These are phyloP conservation scores for Colletotrichum sojae DNA, from an alignment of 2,329 filamentous ascomycete species.

Conservation along the genomic window DNA sequence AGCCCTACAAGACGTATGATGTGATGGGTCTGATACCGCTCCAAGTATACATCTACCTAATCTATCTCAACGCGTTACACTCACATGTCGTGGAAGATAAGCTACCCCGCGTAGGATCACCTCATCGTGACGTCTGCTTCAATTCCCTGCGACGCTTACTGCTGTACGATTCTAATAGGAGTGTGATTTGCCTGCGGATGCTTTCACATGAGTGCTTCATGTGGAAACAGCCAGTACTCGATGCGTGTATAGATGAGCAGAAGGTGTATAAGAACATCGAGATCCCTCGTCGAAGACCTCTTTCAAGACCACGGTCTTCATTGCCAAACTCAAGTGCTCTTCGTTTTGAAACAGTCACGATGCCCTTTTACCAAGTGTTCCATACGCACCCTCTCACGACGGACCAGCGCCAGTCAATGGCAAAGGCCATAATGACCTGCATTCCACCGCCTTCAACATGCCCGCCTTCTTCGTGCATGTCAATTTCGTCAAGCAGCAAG, in stretches of 20 bases:
- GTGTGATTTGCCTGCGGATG: not conserved
- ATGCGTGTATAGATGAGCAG: too few species aligned
- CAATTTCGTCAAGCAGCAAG: constrained; percentile 8
- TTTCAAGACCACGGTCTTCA: too few species aligned
- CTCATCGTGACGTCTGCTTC: not conserved
- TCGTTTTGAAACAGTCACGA: not conserved
- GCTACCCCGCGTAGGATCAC: not conserved
- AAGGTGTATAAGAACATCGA: not conserved
- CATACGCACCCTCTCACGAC: not conserved
- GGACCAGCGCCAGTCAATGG: constrained; percentile 14
- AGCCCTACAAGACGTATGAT: too few species aligned
- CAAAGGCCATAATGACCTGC: constrained; percentile 10
- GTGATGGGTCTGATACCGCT: too few species aligned
- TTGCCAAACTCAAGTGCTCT: not conserved
- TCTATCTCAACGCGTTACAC: too few species aligned
- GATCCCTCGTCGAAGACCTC: not conserved
- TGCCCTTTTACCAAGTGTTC: constrained; percentile 22
- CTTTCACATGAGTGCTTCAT: too few species aligned
- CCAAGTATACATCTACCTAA: not conserved
- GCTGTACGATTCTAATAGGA: not conserved
- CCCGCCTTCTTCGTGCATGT: constrained; percentile 28
- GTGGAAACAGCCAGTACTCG: too few species aligned
- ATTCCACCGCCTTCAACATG: constrained; percentile 22
- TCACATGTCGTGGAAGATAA: not conserved
- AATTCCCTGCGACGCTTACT: too few species aligned